These are phyloP conservation scores for Pseudopithomyces maydicus DNA, from an alignment of 2,329 filamentous ascomycete genomes.

Conservation along the genomic window DNA sequence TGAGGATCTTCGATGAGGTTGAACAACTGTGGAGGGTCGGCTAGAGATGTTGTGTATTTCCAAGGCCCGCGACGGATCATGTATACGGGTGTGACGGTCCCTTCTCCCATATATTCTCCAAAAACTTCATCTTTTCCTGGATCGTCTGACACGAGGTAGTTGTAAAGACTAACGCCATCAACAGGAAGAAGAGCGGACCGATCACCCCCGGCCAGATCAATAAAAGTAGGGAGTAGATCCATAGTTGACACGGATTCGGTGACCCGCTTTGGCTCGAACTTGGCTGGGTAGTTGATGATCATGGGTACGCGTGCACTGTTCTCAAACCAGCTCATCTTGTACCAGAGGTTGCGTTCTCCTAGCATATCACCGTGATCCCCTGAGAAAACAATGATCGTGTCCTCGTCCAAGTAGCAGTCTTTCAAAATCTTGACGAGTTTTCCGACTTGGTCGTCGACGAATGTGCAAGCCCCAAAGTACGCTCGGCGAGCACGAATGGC, in stretches of 20 bases:
- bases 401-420: slow-evolving; percentile 77
- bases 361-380: slow-evolving; percentile 97
- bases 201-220: slow-evolving; percentile 77
- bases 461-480: slow-evolving; percentile 92
- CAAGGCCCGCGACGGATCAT: slow-evolving; percentile 90
- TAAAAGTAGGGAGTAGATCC: slow-evolving; percentile 87
- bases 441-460: slow-evolving; percentile 91
- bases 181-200: slow-evolving; percentile 75
- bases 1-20: slow-evolving; percentile 76
- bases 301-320: slow-evolving; percentile 87
- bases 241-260: slow-evolving; percentile 86
- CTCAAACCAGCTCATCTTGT: slow-evolving; percentile 98
- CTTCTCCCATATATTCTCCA: slow-evolving; percentile 93
- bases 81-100: slow-evolving; percentile 84
- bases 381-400: slow-evolving; percentile 91
- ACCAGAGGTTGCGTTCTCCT: slow-evolving; percentile 89
- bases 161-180: slow-evolving; percentile 75
- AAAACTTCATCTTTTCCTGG: slow-evolving; percentile 82
- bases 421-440: slow-evolving; percentile 78
- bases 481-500: slow-evolving; percentile 84
- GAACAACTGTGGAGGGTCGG: slow-evolving; percentile 83
- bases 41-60: slow-evolving; percentile 89
- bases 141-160: slow-evolving; percentile 46
- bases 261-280: slow-evolving; percentile 76
- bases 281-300: slow-evolving; percentile 78